phyloP scores from a whole-genome alignment of 768 basidiomycete species.

The Candolleomyces aberdarensis region DNA sequence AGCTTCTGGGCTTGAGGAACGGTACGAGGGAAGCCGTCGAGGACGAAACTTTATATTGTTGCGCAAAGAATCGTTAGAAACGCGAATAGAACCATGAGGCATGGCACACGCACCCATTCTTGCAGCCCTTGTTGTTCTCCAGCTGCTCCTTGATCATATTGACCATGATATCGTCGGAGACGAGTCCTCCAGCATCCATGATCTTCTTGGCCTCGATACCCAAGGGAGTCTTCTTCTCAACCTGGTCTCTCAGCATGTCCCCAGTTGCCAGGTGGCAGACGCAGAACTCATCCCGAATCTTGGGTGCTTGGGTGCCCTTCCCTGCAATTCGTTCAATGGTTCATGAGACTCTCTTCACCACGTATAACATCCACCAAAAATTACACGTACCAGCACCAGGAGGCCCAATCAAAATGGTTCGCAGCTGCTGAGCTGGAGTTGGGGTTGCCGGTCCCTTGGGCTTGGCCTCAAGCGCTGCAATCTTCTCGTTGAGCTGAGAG shows the following conservation, averaged over 20 bases:
- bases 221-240: slow-evolving; percentile 79
- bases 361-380: background rate
- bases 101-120: slow-evolving; percentile 77
- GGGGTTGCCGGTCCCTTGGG: slow-evolving; percentile 46
- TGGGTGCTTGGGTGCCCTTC: slow-evolving; percentile 97
- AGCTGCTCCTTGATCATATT: slow-evolving; percentile 96
- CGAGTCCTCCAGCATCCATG: slow-evolving; percentile 95
- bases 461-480: slow-evolving; percentile 70
- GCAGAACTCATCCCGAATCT: slow-evolving; percentile 88
- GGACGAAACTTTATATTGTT: slow-evolving; percentile 72
- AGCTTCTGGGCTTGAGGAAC: slow-evolving; percentile 96
- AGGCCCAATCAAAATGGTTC: slow-evolving; percentile 93
- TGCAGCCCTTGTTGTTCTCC: slow-evolving; percentile 87
- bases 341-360: background rate
- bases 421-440: slow-evolving; percentile 74
- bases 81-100: background rate
- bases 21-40: slow-evolving; percentile 99
- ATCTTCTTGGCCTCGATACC: slow-evolving; percentile 95
- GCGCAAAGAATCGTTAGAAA: slow-evolving; percentile 16
- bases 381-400: slow-evolving; percentile 85
- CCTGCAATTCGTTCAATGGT: slow-evolving; percentile 44
- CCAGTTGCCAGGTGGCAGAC: slow-evolving; percentile 98
- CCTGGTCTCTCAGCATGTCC: slow-evolving; percentile 97
- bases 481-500: slow-evolving; percentile 87
- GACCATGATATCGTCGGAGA: slow-evolving; percentile 95